Conservation (phyloP, 2,329 filamentous ascomycete genomes). For the Biscogniauxia sp. region DNA sequence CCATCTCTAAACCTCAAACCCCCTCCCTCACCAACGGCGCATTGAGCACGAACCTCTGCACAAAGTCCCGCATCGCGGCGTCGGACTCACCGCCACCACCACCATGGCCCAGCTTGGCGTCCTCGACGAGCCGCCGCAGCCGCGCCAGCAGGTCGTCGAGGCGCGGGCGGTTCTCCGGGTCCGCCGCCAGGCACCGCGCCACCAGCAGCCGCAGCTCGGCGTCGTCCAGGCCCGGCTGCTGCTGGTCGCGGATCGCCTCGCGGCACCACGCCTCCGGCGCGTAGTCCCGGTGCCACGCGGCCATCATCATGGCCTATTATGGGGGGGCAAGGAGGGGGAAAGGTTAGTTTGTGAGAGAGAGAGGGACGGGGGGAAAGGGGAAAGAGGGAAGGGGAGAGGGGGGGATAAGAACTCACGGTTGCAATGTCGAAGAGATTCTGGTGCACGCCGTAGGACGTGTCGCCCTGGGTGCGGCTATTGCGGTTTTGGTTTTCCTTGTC, state of each 20-base stretch:
- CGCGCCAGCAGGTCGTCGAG: background rate
- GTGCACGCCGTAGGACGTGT: background rate
- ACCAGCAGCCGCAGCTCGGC: background rate
- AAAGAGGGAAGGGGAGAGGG: background rate
- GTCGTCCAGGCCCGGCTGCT: background rate
- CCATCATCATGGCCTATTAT: too few relatives aligned
- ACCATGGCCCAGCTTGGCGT: background rate
- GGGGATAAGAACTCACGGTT: background rate
- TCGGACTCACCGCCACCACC: too few relatives aligned
- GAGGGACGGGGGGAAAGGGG: too few relatives aligned
- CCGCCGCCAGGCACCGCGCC: background rate
- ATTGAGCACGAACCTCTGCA: too few relatives aligned
- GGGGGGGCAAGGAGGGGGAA: too few relatives aligned
- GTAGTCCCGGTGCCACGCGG: too few relatives aligned
- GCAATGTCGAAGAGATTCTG: background rate
- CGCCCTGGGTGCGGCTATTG: background rate
- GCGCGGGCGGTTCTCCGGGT: background rate
- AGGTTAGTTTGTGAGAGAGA: background rate
- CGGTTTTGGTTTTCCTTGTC: too few relatives aligned
- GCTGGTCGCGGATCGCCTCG: background rate
- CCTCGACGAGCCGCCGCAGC: background rate
- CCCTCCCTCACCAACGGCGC: too few relatives aligned
- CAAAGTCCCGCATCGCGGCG: too few relatives aligned
- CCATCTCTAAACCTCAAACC: too few relatives aligned
- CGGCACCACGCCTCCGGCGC: too few relatives aligned